These are phyloP conservation scores for Acacia pycnantha DNA, from an alignment of 331 rosid genomes.

Conservation along the genomic window DNA sequence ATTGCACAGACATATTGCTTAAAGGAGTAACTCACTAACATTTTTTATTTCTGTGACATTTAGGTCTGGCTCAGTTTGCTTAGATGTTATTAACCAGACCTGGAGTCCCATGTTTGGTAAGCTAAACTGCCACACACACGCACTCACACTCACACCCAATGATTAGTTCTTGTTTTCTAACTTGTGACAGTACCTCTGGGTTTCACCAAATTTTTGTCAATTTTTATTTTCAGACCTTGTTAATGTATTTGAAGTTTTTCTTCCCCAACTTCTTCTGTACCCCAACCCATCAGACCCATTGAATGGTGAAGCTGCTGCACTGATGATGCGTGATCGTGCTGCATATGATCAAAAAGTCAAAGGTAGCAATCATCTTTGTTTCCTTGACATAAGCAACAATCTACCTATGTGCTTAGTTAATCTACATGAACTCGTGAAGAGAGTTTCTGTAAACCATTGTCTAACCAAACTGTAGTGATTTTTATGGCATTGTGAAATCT, in stretches of 20 bases:
- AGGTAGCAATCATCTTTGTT: constrained; percentile 47
- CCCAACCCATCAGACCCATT: constrained; percentile 91
- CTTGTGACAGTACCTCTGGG: constrained; percentile 16
- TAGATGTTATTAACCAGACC: constrained; percentile 91
- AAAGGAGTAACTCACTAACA: constrained; percentile 21
- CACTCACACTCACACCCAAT: not conserved
- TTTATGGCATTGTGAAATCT: constrained; percentile 8
- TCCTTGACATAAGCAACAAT: constrained; percentile 22
- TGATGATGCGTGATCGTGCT: constrained; percentile 77
- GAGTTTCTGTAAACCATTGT: constrained; percentile 1
- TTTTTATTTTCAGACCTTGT: constrained; percentile 66
- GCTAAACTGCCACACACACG: constrained; percentile 25
- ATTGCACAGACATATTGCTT: constrained; percentile 13
- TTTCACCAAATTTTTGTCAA: constrained; percentile 7
- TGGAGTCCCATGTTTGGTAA: constrained; percentile 99
- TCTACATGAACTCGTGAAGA: not conserved
- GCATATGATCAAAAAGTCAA: constrained; percentile 79
- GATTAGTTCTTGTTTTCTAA: constrained; percentile 11
- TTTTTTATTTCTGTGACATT: constrained; percentile 27
- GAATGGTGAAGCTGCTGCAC: constrained; percentile 89
- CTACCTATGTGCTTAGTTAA: not conserved
- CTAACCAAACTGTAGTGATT: not conserved
- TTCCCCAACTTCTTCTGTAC: constrained; percentile 92
- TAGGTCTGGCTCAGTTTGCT: constrained; percentile 95
- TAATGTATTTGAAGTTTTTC: constrained; percentile 87